These are phyloP conservation scores for Myxozyma nipponensis DNA, from an alignment of 805 yeast genomes.

Conservation along the genomic window DNA sequence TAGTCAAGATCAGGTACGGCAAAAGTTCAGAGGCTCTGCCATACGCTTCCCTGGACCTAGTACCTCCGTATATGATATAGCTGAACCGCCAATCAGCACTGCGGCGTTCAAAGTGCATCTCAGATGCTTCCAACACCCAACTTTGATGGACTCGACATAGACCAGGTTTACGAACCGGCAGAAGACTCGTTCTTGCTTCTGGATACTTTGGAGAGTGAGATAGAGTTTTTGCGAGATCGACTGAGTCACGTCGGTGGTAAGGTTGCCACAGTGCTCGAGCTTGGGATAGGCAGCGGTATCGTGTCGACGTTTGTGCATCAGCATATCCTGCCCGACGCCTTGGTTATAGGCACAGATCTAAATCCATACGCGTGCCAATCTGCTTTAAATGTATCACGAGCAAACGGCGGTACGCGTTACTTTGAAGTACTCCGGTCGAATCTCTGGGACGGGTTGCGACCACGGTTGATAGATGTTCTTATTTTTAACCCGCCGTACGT, in stretches of 20 bases:
- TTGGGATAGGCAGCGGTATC: conserved; percentile 92
- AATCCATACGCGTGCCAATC: conserved; percentile 72
- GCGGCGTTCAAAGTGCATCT: neutral
- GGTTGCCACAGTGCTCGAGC: conserved; percentile 63
- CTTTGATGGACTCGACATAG: conserved; percentile 52
- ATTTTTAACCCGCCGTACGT: conserved; percentile 97
- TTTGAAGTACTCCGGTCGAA: conserved; percentile 56
- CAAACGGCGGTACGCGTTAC: conserved; percentile 32
- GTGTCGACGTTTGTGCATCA: conserved; percentile 72
- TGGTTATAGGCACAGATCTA: conserved; percentile 70
- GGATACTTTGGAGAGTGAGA: conserved; percentile 71
- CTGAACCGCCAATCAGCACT: neutral
- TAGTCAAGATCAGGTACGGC: no score
- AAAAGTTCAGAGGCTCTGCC: no score
- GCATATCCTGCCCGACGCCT: conserved; percentile 50
- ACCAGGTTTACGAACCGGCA: conserved; percentile 87
- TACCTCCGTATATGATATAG: no score
- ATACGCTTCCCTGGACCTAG: no score
- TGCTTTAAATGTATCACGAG: conserved; percentile 44
- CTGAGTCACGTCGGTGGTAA: conserved; percentile 1
- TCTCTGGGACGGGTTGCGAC: conserved; percentile 50
- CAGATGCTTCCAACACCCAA: conserved; percentile 79
- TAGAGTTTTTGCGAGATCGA: conserved; percentile 34
- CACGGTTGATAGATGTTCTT: conserved; percentile 57
- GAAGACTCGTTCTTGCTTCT: conserved; percentile 86